Evolutionary conservation across 129 eudicot species (phyloP), one percentile per base, ranked within the genome.

Genomic region (Solidago caesia): DNA sequence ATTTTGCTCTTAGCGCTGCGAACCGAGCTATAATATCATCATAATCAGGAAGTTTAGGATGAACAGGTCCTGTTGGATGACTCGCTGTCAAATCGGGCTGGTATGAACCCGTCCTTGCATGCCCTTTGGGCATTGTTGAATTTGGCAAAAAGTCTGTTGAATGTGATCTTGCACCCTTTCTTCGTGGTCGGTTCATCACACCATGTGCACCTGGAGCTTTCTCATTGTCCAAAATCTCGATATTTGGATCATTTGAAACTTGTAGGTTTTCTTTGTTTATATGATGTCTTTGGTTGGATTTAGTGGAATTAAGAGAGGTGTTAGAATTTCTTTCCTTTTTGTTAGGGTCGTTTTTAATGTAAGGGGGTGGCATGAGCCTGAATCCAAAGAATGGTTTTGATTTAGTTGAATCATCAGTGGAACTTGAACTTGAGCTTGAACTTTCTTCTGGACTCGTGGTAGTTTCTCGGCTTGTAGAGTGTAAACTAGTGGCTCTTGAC

Each of bases 31-130:
- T 82, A 21, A 90, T 79, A 43, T 83, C 90, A 55, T 92, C 90
- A 61, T 85, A 86, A 46, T 86, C 89, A 5, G 90, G 89, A 65
- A 83, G 89, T 60, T 84, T 92, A 2, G 97, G 89, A 74, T 92
- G 96, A 53, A 82, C 87, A 68, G 83, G 91, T 9, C 73, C 72
- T 0, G 41, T 44, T 5, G 26, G 58, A 4, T 42, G 77, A 27
- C 25, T 44, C 49, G 14, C 4, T 3, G 69, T 71, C n/a, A 11
- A n/a, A n/a, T 81, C 84, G 6, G 86, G 59, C 10, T 80, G 68
- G 51, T 56, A 44, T 4, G 88, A 84, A 52, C 74, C 43, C 8
- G 81, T 44, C 25, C 85, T 75, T 13, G 29, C 27, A 49, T 68
- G 92, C 71, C 82, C 79, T 44, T 27, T 79, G 4, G 58, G 62